A percentile compares a stretch with the other conserved stretches of the same genome.
Evolutionary conservation across 2,329 filamentous ascomycete genomes (phyloP).

Genomic region (Paecilomyces fulvus): DNA sequence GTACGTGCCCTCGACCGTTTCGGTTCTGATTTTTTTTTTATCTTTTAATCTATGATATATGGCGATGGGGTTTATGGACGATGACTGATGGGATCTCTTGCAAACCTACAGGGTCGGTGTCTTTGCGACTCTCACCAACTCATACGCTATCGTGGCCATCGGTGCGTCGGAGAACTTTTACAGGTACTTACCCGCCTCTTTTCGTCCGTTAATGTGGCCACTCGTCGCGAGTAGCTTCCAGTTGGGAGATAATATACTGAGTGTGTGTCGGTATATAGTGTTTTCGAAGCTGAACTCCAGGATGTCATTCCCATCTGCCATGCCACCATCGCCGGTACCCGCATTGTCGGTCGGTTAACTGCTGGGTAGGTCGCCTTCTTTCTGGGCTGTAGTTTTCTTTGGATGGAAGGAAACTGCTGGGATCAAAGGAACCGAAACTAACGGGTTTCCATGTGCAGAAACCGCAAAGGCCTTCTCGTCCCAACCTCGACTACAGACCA

Average conservation of each 20-base stretch:
- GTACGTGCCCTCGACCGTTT: conserved; percentile 18
- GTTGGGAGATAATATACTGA: conserved; percentile 3
- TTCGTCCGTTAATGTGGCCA: not conserved
- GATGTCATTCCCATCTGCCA: conserved; percentile 96
- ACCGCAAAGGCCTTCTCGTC: conserved; percentile 92
- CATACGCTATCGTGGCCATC: conserved; percentile 87
- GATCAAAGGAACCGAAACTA: conserved; percentile 1
- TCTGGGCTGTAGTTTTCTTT: not conserved
- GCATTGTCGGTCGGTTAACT: conserved; percentile 92
- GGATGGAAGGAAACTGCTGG: not conserved
- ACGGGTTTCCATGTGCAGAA: conserved; percentile 43
- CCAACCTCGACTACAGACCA: conserved; percentile 95
- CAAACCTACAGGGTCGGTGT: conserved; percentile 68
- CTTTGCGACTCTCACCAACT: conserved; percentile 94
- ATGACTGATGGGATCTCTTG: not conserved
- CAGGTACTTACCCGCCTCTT: conserved; percentile 44
- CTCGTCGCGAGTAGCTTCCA: not conserved
- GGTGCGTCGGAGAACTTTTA: conserved; percentile 99
- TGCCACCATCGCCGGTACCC: conserved; percentile 90
- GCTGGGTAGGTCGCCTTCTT: conserved; percentile 56
- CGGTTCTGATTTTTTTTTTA: not conserved
- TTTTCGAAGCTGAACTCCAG: conserved; percentile 96
- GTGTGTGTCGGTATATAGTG: conserved; percentile 41
- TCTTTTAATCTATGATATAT: not conserved
- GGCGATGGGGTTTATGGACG: not conserved